A percentile compares a stretch with the other conserved stretches of the same genome.
Evolutionary conservation across 2,329 filamentous ascomycete species (phyloP).

Genomic region (Monilinia fructicola): DNA sequence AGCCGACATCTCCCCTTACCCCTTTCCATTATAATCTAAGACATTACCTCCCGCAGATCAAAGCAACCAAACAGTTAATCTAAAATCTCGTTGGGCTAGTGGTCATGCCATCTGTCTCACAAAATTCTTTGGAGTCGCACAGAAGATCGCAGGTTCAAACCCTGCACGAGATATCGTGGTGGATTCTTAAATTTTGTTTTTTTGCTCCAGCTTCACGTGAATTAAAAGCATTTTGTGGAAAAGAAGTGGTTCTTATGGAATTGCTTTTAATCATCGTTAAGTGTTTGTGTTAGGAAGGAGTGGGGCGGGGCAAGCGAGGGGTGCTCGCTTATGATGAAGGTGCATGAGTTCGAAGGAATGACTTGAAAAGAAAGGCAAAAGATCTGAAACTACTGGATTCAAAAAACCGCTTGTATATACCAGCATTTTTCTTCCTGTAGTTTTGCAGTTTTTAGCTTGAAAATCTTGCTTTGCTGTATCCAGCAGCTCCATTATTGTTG

Average conservation of each 20-base stretch:
- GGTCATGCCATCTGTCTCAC: conserved; percentile 21
- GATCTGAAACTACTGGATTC: not conserved
- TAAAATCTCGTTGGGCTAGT: conserved; percentile 19
- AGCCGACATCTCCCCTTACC: not conserved
- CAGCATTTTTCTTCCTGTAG: too few species aligned
- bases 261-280: not conserved
- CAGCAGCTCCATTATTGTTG: too few species aligned
- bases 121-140: not conserved
- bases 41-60: not conserved
- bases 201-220: not conserved
- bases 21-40: rapidly evolving
- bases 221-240: not conserved
- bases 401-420: too few species aligned
- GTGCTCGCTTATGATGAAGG: not conserved
- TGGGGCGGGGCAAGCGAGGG: not conserved
- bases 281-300: not conserved
- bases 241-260: too few species aligned
- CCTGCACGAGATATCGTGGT: conserved; percentile 10
- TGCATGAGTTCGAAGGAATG: not conserved
- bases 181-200: not conserved
- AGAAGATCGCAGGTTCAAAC: conserved; percentile 22
- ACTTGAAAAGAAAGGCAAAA: not conserved
- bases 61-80: not conserved
- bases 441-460: too few species aligned
- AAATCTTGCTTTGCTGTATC: too few species aligned